These are phyloP conservation scores for Amaranthus tricolor DNA, from an alignment of 179 eudicot genomes.

Conservation along the genomic window DNA sequence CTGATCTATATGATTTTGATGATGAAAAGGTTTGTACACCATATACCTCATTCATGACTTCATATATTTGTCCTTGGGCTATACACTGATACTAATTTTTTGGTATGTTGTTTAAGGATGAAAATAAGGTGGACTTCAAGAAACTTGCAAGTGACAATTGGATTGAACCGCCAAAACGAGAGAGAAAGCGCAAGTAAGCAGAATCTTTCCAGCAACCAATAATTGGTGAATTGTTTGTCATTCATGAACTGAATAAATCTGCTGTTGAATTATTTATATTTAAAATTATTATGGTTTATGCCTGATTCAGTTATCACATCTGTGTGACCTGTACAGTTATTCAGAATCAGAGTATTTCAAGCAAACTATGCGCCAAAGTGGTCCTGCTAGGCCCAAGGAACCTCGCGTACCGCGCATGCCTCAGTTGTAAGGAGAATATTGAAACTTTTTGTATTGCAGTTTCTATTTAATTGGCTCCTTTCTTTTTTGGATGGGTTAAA, in stretches of 20 bases:
- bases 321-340: conserved; percentile 46
- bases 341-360: conserved; percentile 96
- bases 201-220: conserved; percentile 3
- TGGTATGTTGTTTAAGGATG: conserved; percentile 52
- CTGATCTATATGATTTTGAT: conserved; percentile 90
- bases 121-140: conserved; percentile 84
- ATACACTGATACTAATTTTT: background rate
- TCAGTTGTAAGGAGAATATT: conserved; percentile 57
- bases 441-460: background rate
- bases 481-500: background rate
- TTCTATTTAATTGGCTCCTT: background rate
- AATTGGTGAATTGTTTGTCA: background rate
- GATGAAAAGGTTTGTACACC: conserved; percentile 65
- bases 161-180: conserved; percentile 95
- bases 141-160: conserved; percentile 88
- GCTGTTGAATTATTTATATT: no score
- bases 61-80: background rate
- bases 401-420: conserved; percentile 99
- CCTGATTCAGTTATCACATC: background rate
- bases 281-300: background rate
- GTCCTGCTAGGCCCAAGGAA: conserved; percentile 85
- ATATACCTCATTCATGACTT: background rate
- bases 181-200: conserved; percentile 93
- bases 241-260: no score
- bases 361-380: conserved; percentile 99